Percentiles rank a stretch among this genome's conserved stretches.
These are phyloP conservation scores for Hanseniaspora valbyensis DNA, from an alignment of 805 yeast genomes.

Conservation along the genomic window DNA sequence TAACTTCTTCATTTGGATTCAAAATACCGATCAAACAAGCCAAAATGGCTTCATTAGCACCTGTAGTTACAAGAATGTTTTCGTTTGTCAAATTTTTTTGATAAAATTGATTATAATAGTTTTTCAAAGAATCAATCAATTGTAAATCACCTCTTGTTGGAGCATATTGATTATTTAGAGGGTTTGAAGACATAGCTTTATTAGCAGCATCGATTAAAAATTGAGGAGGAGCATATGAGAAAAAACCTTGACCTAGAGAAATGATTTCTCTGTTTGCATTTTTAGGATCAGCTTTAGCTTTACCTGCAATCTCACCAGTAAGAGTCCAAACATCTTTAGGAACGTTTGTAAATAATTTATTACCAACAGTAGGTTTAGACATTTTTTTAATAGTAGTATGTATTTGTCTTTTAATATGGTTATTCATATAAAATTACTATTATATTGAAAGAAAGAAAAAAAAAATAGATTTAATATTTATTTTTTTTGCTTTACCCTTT, in stretches of 20 bases:
- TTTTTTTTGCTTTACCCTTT: too few relatives aligned
- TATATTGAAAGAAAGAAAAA: too few relatives aligned
- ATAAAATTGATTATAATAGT: conserved; percentile 59
- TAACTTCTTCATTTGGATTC: conserved; percentile 83
- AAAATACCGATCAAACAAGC: conserved; percentile 75
- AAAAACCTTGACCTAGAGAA: conserved; percentile 94
- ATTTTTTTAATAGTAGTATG: not conserved
- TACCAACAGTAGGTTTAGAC: conserved; percentile 12
- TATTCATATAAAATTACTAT: not conserved
- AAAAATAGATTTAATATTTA: too few relatives aligned
- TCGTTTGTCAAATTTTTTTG: conserved; percentile 32
- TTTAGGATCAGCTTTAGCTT: conserved; percentile 41
- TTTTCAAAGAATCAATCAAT: conserved; percentile 57
- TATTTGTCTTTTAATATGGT: not conserved
- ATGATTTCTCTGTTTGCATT: conserved; percentile 66
- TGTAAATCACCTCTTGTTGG: conserved; percentile 80
- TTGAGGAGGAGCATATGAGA: conserved; percentile 91
- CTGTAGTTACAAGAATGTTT: conserved; percentile 70
- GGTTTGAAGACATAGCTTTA: conserved; percentile 56
- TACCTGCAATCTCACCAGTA: conserved; percentile 90
- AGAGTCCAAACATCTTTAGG: conserved; percentile 91
- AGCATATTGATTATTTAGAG: conserved; percentile 76
- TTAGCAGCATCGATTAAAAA: conserved; percentile 79
- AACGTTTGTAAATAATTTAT: conserved; percentile 50
- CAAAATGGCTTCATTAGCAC: conserved; percentile 93